Percentiles rank a stretch among this genome's conserved stretches.
These are phyloP conservation scores for Aaosphaeria arxii DNA, from an alignment of 2,329 filamentous ascomycete genomes.

Conservation along the genomic window DNA sequence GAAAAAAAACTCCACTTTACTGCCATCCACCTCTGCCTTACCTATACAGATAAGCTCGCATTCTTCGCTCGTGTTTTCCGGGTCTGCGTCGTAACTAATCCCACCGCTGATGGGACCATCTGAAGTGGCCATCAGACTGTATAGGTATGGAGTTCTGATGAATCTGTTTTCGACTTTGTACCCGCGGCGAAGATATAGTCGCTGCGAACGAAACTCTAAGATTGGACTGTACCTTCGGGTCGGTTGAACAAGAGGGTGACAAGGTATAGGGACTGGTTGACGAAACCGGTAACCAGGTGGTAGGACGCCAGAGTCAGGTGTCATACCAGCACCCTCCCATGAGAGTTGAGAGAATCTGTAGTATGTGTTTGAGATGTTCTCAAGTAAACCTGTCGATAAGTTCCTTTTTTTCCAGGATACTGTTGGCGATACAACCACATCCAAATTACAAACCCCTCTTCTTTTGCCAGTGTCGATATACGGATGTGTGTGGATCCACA, in stretches of 20 bases:
- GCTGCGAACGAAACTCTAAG: neutral
- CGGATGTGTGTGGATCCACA: neutral
- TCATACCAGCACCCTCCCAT: neutral
- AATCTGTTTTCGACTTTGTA: no score
- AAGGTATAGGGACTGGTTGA: neutral
- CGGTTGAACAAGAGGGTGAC: neutral
- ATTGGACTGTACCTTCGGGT: neutral
- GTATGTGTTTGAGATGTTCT: neutral
- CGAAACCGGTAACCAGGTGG: neutral
- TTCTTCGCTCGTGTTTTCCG: neutral
- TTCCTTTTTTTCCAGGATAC: neutral
- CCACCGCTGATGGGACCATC: no score
- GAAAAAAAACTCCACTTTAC: no score
- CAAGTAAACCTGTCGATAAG: neutral
- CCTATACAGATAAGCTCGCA: neutral
- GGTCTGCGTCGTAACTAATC: neutral
- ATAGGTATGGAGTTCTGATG: neutral
- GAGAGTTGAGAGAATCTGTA: neutral
- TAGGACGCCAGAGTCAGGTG: neutral
- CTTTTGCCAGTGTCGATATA: neutral
- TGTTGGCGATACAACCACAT: neutral
- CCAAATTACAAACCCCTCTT: no score
- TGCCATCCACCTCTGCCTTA: neutral
- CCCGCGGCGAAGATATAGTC: neutral
- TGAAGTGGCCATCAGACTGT: neutral